Base-by-base conservation (phyloP, 225 moss, liverwort and hornwort species). In the Sphagnum tenellum region DNA sequence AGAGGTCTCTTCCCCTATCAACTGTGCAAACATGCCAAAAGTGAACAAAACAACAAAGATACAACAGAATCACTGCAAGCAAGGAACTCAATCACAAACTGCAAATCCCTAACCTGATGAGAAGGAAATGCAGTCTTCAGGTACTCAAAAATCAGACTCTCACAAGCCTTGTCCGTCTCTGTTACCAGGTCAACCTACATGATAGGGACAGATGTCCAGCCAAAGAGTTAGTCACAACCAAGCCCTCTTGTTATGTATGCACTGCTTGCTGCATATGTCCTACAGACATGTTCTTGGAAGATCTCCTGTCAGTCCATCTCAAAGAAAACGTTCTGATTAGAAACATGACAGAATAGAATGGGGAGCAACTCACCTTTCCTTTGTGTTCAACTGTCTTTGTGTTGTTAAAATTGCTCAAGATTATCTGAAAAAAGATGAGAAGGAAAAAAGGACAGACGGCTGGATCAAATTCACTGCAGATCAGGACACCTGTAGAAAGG, bases 151-250 rank as follows among this genome's bases (percentile, higher is more conserved):
- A 98, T 98, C 0, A 84, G 77, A 44, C 82, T 78, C 73, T 98
- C 98, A 54, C 98, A 98, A 11, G 74, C 73, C 67, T 86, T 90
- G 69, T 98, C 98, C 9, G 98, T 98, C 77, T 93, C 90, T 0
- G 93, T 98, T 3, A 98, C 90, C 44, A 98, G 73, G 77, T 98
- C 98, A 53, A 87, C 88, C 92, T 92, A 82, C 47, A 6, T 62
- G 45, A 59, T 46, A 60, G 6, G 29, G 10, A 54, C 48, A 48
- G 9, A 5, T 12, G 5, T 47, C 6, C 4, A 49, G 29, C 49
- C 6, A 57, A 56, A 11, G 55, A 56, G n/a, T 9, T 56, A 29
- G 55, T 56, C n/a, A 56, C 55, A 56, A 56, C n/a, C n/a, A n/a
- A 56, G n/a, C n/a, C n/a, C n/a, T n/a, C 55, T n/a, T 9, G 2